Percentiles rank a stretch among this genome's conserved stretches.
These are phyloP conservation scores for Hypoxylon rickii DNA, from an alignment of 495 filamentous ascomycete genomes.

Conservation along the genomic window DNA sequence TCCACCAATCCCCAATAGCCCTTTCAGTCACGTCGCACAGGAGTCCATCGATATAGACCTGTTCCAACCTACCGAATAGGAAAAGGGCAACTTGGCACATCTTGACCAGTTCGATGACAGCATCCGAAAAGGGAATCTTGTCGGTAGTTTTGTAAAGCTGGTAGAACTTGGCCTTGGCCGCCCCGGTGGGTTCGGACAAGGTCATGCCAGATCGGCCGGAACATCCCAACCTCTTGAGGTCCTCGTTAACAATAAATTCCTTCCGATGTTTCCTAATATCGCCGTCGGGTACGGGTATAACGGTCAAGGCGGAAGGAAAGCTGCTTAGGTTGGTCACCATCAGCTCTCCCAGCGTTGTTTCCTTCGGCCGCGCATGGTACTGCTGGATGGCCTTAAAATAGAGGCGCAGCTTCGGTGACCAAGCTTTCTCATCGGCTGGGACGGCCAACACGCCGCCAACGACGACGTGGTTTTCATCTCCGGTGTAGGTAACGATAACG, in stretches of 20 bases:
- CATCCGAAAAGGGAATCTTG: slow-evolving; percentile 70
- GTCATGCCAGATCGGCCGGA: slow-evolving; percentile 86
- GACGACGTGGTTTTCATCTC: slow-evolving; percentile 76
- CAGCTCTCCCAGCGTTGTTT: slow-evolving; percentile 80
- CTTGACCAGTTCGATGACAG: slow-evolving; percentile 89
- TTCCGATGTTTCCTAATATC: slow-evolving; percentile 80
- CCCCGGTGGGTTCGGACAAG: slow-evolving; percentile 71
- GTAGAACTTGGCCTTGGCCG: slow-evolving; percentile 88
- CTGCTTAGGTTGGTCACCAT: slow-evolving; percentile 93
- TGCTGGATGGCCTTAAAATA: slow-evolving; percentile 87
- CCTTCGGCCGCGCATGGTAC: slow-evolving; percentile 79
- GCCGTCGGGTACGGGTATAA: slow-evolving; percentile 86
- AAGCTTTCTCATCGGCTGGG: slow-evolving; percentile 76
- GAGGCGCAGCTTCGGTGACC: slow-evolving; percentile 76
- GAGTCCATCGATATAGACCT: slow-evolving; percentile 90
- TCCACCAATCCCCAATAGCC: slow-evolving; percentile 95
- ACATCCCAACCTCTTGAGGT: slow-evolving; percentile 90
- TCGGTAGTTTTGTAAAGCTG: slow-evolving; percentile 88
- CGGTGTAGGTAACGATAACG: slow-evolving; percentile 92
- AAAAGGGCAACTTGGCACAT: slow-evolving; percentile 88
- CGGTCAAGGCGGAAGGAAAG: slow-evolving; percentile 87
- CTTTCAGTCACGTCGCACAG: slow-evolving; percentile 92
- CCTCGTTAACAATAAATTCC: slow-evolving; percentile 91
- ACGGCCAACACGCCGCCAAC: slow-evolving; percentile 82
- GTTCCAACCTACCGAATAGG: slow-evolving; percentile 82